phyloP scores from a whole-genome alignment of 192 early-diverging fungal species.

The Gamsiella multidivaricata region DNA sequence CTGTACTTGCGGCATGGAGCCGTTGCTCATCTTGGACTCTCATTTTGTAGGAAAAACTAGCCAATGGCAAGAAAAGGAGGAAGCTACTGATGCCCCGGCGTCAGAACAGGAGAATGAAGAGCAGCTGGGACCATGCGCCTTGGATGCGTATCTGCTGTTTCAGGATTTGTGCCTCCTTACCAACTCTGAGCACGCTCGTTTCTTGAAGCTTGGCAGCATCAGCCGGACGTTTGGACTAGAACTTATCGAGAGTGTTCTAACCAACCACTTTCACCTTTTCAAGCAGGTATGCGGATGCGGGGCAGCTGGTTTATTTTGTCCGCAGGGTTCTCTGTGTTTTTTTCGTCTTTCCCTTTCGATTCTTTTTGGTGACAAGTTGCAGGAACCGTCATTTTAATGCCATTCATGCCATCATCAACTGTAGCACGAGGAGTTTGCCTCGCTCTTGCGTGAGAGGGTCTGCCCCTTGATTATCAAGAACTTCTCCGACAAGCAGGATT shows the following conservation, averaged over 20 bases:
- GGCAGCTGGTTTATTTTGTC: too few species aligned
- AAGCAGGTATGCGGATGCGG: conserved; percentile 71
- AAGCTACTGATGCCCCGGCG: neutral
- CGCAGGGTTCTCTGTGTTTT: too few species aligned
- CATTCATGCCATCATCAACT: neutral
- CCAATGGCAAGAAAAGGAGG: neutral
- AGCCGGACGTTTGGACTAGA: conserved; percentile 89
- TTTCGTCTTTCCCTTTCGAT: neutral
- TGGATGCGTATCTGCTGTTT: conserved; percentile 90
- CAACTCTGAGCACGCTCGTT: conserved; percentile 72
- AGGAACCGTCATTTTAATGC: too few species aligned
- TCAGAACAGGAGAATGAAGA: conserved; percentile 27
- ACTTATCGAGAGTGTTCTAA: conserved; percentile 90
- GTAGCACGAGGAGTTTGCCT: conserved; percentile 78
- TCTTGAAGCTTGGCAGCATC: conserved; percentile 60
- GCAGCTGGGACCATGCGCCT: conserved; percentile 67
- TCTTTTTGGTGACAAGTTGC: too few species aligned
- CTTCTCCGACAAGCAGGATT: conserved; percentile 93
- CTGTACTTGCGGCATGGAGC: too few species aligned
- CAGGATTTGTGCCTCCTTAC: conserved; percentile 90
- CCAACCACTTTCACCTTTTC: conserved; percentile 82
- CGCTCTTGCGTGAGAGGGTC: conserved; percentile 80
- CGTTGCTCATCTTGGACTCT: too few species aligned
- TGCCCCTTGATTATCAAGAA: conserved; percentile 91
- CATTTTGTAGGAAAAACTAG: too few species aligned